Evolutionary conservation across 2,329 filamentous ascomycete genomes (phyloP), one percentile per base, ranked within the genome.

Genomic region (Atkinsonella hypoxylon): DNA sequence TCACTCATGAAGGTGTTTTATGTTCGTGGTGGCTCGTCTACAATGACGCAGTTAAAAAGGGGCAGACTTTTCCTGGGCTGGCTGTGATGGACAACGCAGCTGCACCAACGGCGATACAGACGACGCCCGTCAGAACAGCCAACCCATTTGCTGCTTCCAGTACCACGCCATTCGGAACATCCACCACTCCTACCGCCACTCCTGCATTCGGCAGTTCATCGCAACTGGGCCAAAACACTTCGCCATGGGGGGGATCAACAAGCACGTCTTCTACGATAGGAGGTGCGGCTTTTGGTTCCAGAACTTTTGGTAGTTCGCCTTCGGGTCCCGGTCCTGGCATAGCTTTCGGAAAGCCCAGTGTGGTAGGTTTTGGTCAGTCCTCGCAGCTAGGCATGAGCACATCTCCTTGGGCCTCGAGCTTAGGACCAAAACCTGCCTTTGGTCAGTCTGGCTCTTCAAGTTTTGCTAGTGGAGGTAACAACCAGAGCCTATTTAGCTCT

Each of bases 1-100:
- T 98, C 15, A 97, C 94, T 53, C 84, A 95, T 57, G 88, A 96
- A 61, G 93, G 93, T 56, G 70, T 95, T 10, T 72, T 98, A 15
- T 82, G 81, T 44, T 78, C 82, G 12, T 98, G 91, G 89, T 96
- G 91, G 88, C 70, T 97, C 42, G 78, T 97, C 18, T 96, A 96
- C 68, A 81, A 85, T 36, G 89, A 94, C 41, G 89, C 91, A 2
- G 82, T 98, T 54, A 80, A 83, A 53, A 74, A 83, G 58, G 83
- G 83, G 3, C 81, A 79, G 7, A 78, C 80, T 0, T 97, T 89
- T 64, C 78, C 84, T 40, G 87, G 85, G 4, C 72, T 96, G 55
- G 70, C 75, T 40, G 70, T 68, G 43, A 71, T 70, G 32, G 70
- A 73, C 52, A 66, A 67, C 2, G 61, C 62, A 51, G 60, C 62